Evolutionary conservation across 768 basidiomycete genomes (phyloP).

Genomic region (Brasilioporus rufonigricans): DNA sequence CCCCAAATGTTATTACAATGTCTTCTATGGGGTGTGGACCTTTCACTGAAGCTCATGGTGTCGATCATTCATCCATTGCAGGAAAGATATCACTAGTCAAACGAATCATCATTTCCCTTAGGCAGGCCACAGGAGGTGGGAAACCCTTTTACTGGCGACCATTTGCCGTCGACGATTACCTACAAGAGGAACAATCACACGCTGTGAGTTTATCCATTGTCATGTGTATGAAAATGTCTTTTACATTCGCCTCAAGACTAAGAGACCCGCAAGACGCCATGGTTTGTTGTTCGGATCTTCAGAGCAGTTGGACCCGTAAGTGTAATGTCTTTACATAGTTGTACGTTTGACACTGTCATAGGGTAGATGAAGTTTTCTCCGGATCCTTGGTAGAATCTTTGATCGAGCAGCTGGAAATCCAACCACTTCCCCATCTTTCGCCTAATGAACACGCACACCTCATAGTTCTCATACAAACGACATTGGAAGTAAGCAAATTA

Average conservation of each 20-base stretch:
- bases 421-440: constrained; percentile 68
- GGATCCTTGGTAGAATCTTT: constrained; percentile 58
- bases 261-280: constrained; percentile 38
- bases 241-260: constrained; percentile 1
- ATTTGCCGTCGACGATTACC: constrained; percentile 51
- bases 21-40: constrained; percentile 78
- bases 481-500: constrained; percentile 65
- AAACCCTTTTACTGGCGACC: constrained; percentile 40
- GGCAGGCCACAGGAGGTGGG: constrained; percentile 28
- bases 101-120: constrained; percentile 69
- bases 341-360: constrained; percentile 21
- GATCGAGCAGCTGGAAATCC: constrained; percentile 59
- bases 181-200: constrained; percentile 18
- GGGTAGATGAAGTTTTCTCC: constrained; percentile 56
- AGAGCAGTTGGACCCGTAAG: constrained; percentile 47
- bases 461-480: constrained; percentile 80
- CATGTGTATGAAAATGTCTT: not conserved
- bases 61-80: constrained; percentile 30
- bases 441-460: constrained; percentile 82
- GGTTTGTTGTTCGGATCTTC: constrained; percentile 52
- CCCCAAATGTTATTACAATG: constrained; percentile 93
- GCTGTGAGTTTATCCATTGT: constrained; percentile 18
- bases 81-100: constrained; percentile 87
- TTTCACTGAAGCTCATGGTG: not conserved
- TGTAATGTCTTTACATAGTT: not conserved